phyloP scores from a whole-genome alignment of 1,284 basidiomycete genomes.

The Agroathelia rolfsii region DNA sequence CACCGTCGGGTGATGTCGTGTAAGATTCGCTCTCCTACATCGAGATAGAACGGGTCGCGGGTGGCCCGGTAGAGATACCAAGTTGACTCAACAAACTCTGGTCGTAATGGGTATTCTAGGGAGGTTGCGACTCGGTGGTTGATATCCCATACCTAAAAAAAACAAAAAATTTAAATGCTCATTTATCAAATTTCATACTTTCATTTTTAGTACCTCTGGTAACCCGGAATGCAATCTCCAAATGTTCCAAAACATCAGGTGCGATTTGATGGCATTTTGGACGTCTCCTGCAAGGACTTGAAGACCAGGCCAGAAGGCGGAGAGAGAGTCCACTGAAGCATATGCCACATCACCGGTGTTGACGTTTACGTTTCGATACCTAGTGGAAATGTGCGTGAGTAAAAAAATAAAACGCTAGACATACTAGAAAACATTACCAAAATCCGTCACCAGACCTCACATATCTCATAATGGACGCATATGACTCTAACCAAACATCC shows the following conservation, averaged over 20 bases:
- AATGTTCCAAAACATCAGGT: constrained; percentile 84
- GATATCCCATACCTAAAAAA: constrained; percentile 84
- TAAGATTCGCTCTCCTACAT: constrained; percentile 79
- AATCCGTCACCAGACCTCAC: constrained; percentile 76
- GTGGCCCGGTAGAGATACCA: constrained; percentile 95
- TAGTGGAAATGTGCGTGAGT: constrained; percentile 4
- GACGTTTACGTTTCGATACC: constrained; percentile 80
- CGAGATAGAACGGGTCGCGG: constrained; percentile 82
- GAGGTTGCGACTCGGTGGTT: constrained; percentile 65
- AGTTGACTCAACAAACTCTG: constrained; percentile 89
- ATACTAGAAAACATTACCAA: no score
- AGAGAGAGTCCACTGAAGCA: constrained; percentile 71
- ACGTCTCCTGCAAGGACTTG: constrained; percentile 87
- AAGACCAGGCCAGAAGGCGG: constrained; percentile 82
- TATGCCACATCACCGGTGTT: constrained; percentile 64
- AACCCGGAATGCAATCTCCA: constrained; percentile 80
- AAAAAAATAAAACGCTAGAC: constrained; percentile 13
- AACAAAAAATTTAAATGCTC: no score
- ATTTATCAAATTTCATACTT: no score
- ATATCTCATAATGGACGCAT: constrained; percentile 82
- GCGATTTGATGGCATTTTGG: constrained; percentile 79
- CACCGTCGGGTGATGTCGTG: constrained; percentile 65
- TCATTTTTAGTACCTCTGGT: no score
- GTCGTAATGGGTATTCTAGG: constrained; percentile 76
- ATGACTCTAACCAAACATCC: constrained; percentile 88